These are phyloP conservation scores for Cystobasidiaceae sp. DNA, from an alignment of 1,284 basidiomycete genomes.

Conservation along the genomic window DNA sequence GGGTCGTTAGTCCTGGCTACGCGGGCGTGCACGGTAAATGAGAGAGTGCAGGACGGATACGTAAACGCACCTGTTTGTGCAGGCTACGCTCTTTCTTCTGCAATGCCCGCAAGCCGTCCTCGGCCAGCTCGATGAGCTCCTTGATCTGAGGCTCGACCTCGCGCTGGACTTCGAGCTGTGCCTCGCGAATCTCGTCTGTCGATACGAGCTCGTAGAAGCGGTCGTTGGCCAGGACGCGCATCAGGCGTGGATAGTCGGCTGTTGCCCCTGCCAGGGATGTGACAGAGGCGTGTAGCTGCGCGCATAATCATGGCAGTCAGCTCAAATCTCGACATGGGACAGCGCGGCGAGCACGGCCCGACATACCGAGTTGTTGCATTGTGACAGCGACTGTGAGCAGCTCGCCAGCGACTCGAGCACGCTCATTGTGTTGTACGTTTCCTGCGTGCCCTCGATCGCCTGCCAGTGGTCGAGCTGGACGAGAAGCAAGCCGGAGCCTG, in stretches of 20 bases:
- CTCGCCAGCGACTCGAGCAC: background rate
- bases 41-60: background rate
- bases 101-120: constrained; percentile 33
- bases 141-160: constrained; percentile 39
- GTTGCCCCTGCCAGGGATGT: constrained; percentile 3
- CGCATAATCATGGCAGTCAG: background rate
- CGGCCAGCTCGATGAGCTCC: constrained; percentile 35
- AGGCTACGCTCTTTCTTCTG: constrained; percentile 33
- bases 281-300: constrained; percentile 18
- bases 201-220: constrained; percentile 35
- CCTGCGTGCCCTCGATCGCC: background rate
- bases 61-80: constrained; percentile 28
- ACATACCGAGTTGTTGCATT: constrained; percentile 10
- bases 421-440: background rate
- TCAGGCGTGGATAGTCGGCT: constrained; percentile 7
- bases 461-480: background rate
- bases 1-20: background rate
- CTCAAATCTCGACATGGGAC: background rate
- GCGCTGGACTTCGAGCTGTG: constrained; percentile 33
- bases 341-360: background rate
- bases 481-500: background rate
- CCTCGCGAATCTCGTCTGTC: constrained; percentile 31
- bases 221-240: background rate
- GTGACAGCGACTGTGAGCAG: background rate
- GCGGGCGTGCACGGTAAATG: background rate